Conservation (phyloP, 2,329 filamentous ascomycete species). For the Ophiognomonia clavigignenti-juglandacearum region DNA sequence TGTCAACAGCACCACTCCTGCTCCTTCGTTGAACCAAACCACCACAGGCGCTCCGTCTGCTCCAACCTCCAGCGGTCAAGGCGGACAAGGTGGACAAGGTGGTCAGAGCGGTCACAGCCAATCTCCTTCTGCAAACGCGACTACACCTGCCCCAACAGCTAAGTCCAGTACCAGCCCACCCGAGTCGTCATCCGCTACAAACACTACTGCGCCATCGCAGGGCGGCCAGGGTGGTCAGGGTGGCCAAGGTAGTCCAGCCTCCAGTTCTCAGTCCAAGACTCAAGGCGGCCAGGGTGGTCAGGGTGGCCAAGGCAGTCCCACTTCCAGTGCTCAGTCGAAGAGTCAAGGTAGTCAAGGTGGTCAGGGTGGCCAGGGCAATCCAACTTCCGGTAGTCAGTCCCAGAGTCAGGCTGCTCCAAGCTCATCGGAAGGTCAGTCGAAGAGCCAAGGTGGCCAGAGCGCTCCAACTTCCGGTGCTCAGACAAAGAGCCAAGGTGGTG, state of each 20-base stretch:
- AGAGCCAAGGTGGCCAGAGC: too few relatives aligned
- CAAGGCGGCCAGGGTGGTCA: neutral
- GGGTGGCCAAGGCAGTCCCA: neutral
- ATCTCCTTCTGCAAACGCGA: slow-evolving; percentile 3
- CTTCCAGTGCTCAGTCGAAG: neutral
- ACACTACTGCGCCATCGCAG: neutral
- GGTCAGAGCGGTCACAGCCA: neutral
- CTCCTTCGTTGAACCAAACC: slow-evolving; percentile 7
- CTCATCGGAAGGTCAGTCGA: neutral
- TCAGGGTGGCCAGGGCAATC: neutral
- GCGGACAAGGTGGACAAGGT: neutral
- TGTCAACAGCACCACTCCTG: slow-evolving; percentile 8
- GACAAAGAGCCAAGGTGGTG: neutral
- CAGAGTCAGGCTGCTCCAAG: neutral
- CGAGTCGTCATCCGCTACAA: too few relatives aligned
- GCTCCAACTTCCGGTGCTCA: too few relatives aligned
- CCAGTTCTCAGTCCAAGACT: too few relatives aligned
- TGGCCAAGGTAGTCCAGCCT: neutral
- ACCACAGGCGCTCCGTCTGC: neutral
- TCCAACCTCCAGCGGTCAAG: neutral
- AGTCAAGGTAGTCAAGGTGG: neutral
- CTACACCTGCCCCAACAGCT: slow-evolving; percentile 5
- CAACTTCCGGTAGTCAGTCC: neutral
- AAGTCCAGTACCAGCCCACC: too few relatives aligned
- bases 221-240: slow-evolving; percentile 7